These are phyloP conservation scores for Cryomyces antarcticus DNA, from an alignment of 495 filamentous ascomycete genomes.

Conservation along the genomic window DNA sequence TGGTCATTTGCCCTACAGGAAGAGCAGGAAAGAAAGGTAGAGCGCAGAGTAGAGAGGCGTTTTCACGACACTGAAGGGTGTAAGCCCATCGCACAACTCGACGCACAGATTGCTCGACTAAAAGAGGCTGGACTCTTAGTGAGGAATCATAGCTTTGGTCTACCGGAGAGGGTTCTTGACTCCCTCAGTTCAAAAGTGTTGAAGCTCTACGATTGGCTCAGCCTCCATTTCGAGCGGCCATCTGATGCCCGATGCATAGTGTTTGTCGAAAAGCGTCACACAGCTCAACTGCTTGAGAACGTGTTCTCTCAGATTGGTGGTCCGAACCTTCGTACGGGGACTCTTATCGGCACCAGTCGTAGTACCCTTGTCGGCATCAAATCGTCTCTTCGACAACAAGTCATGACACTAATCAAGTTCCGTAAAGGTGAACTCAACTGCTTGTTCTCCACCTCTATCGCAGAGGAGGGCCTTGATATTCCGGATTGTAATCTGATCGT, in stretches of 20 bases:
- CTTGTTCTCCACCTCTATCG: constrained; percentile 74
- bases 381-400: constrained; percentile 51
- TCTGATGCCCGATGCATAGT: constrained; percentile 60
- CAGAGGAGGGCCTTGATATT: constrained; percentile 90
- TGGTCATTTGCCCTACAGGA: constrained; percentile 57
- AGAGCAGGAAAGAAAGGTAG: constrained; percentile 40
- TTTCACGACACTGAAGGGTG: constrained; percentile 11
- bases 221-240: constrained; percentile 31
- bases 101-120: constrained; percentile 31
- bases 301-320: constrained; percentile 39
- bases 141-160: constrained; percentile 24
- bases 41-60: constrained; percentile 31
- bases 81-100: constrained; percentile 22
- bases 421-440: constrained; percentile 69
- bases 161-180: constrained; percentile 16
- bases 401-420: constrained; percentile 57
- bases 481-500: constrained; percentile 87
- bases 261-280: constrained; percentile 63
- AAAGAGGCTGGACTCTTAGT: constrained; percentile 39
- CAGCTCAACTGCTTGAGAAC: constrained; percentile 48
- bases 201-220: constrained; percentile 35
- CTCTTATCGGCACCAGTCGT: constrained; percentile 38
- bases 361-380: constrained; percentile 25
- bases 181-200: constrained; percentile 56
- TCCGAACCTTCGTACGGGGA: constrained; percentile 39